These are phyloP conservation scores for Ustilago xerochloae DNA, from an alignment of 1,284 basidiomycete genomes.

Conservation along the genomic window DNA sequence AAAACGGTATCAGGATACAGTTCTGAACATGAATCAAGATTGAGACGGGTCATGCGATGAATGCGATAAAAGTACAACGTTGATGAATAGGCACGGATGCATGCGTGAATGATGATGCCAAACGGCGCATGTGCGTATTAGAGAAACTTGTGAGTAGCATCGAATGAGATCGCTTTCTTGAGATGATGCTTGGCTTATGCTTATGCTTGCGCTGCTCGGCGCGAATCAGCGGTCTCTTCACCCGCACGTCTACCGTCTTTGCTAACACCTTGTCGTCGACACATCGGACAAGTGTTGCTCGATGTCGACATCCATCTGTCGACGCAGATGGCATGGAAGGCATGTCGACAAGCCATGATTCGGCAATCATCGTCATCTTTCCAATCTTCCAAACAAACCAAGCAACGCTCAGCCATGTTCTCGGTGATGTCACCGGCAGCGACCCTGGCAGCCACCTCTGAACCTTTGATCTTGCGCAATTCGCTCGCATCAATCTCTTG, in stretches of 20 bases:
- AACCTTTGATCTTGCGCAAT: slow-evolving; percentile 42
- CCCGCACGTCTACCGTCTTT: slow-evolving; percentile 45
- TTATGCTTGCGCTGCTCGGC: slow-evolving; percentile 31
- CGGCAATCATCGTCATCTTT: slow-evolving; percentile 58
- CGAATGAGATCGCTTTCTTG: not conserved
- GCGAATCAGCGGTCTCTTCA: slow-evolving; percentile 46
- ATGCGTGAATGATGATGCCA: not conserved
- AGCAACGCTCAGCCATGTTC: slow-evolving; percentile 61
- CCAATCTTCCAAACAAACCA: slow-evolving; percentile 66
- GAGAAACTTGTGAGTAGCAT: not conserved
- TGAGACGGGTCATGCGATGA: not conserved
- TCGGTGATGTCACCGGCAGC: slow-evolving; percentile 55
- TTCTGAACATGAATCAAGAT: not conserved
- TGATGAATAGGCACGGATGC: slow-evolving; percentile 7
- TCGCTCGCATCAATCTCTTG: slow-evolving; percentile 59
- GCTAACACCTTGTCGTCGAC: slow-evolving; percentile 47
- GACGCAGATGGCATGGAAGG: slow-evolving; percentile 60
- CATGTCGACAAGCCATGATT: slow-evolving; percentile 58
- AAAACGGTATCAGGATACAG: not conserved
- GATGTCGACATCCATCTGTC: slow-evolving; percentile 58
- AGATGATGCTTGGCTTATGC: not conserved
- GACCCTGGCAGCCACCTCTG: slow-evolving; percentile 37
- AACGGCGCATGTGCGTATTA: not conserved
- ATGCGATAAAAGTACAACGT: slow-evolving; percentile 40
- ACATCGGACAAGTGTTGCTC: slow-evolving; percentile 62